Evolutionary conservation across 2,329 filamentous ascomycete genomes (phyloP).

Genomic region (Neopestalotiopsis clavispora): DNA sequence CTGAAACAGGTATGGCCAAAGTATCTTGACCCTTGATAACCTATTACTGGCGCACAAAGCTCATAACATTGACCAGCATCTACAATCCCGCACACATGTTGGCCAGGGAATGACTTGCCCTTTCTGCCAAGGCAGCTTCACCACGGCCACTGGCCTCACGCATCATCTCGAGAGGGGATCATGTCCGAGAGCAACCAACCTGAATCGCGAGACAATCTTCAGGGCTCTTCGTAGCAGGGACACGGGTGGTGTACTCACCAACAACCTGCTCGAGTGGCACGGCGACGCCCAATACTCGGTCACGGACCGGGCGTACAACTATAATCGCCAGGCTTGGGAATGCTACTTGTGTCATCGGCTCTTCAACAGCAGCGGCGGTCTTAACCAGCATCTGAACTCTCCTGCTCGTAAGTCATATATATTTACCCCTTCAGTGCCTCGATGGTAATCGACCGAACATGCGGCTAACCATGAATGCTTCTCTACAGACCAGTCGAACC

Average conservation of each 20-base stretch:
- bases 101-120: slow-evolving; percentile 53
- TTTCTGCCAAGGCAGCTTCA: slow-evolving; percentile 54
- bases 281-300: slow-evolving; percentile 41
- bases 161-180: slow-evolving; percentile 62
- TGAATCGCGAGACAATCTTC: slow-evolving; percentile 56
- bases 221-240: slow-evolving; percentile 50
- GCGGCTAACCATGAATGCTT: slow-evolving; percentile 9
- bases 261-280: slow-evolving; percentile 53
- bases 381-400: slow-evolving; percentile 62
- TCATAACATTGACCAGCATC: slow-evolving; percentile 47
- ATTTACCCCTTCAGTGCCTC: background rate
- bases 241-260: slow-evolving; percentile 52
- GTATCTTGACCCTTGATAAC: background rate
- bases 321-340: slow-evolving; percentile 51
- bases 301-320: slow-evolving; percentile 52
- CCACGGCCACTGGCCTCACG: slow-evolving; percentile 57
- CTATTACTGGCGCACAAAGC: background rate
- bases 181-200: slow-evolving; percentile 48
- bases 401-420: slow-evolving; percentile 46
- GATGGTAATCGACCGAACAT: background rate
- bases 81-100: slow-evolving; percentile 56
- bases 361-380: slow-evolving; percentile 40
- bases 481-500: slow-evolving; percentile 37
- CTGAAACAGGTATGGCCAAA: slow-evolving; percentile 36
- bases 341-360: slow-evolving; percentile 58